Evolutionary conservation across 495 filamentous ascomycete genomes (phyloP).

Genomic region (Hypoxylon subgilvum): DNA sequence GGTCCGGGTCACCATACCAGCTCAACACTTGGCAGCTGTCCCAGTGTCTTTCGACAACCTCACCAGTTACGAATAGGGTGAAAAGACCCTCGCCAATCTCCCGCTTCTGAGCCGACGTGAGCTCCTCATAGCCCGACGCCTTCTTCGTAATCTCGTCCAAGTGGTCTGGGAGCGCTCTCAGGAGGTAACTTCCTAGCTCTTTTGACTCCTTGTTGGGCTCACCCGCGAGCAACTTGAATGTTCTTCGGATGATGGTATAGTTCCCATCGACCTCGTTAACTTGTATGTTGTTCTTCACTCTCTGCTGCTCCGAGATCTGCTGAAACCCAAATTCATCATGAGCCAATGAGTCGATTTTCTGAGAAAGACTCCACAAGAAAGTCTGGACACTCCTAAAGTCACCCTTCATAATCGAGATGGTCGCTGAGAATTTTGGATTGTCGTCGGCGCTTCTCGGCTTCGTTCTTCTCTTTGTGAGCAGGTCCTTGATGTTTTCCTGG

Average conservation of each 20-base stretch:
- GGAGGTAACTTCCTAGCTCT: background rate
- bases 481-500: constrained; percentile 10
- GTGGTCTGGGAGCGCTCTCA: constrained; percentile 20
- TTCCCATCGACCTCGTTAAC: constrained; percentile 31
- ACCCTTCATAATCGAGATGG: constrained; percentile 37
- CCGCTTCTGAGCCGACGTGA: constrained; percentile 31
- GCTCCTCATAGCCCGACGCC: constrained; percentile 27
- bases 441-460: constrained; percentile 28
- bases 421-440: constrained; percentile 32
- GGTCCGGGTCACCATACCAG: background rate
- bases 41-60: constrained; percentile 36
- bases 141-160: constrained; percentile 12
- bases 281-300: constrained; percentile 24
- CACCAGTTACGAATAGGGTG: constrained; percentile 29
- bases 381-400: constrained; percentile 32
- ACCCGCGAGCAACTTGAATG: constrained; percentile 25
- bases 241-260: constrained; percentile 32
- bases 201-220: background rate
- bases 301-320: background rate
- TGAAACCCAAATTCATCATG: constrained; percentile 12
- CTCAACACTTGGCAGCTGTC: background rate
- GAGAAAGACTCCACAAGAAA: constrained; percentile 27
- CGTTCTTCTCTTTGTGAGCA: constrained; percentile 15
- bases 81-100: constrained; percentile 36
- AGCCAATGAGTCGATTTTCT: constrained; percentile 16